A percentile compares a stretch with the other conserved stretches of the same genome.
Conservation (phyloP, 2,329 filamentous ascomycete species). For the Curvularia verruculosa region DNA sequence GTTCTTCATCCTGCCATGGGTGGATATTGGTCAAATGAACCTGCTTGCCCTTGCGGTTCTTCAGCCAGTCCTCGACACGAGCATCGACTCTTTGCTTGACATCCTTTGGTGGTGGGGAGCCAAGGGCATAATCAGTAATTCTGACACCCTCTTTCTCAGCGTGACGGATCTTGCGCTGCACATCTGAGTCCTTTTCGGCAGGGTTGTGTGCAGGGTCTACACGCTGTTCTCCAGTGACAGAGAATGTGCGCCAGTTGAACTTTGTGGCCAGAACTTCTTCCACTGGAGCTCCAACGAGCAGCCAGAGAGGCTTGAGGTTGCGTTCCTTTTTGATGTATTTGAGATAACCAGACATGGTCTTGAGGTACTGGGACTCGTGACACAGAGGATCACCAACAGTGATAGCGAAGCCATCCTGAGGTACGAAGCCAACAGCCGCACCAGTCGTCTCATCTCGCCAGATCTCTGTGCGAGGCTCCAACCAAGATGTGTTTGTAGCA, state of each 20-base stretch:
- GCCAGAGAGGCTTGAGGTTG: constrained; percentile 81
- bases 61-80: constrained; percentile 79
- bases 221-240: constrained; percentile 86
- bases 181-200: constrained; percentile 67
- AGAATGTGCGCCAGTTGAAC: constrained; percentile 86
- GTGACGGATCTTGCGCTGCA: constrained; percentile 77
- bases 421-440: constrained; percentile 83
- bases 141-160: constrained; percentile 85
- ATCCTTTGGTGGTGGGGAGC: constrained; percentile 67
- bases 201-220: constrained; percentile 74
- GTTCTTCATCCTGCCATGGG: constrained; percentile 82
- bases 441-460: constrained; percentile 83
- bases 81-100: constrained; percentile 72
- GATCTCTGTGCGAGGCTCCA: constrained; percentile 84
- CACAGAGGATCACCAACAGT: constrained; percentile 88
- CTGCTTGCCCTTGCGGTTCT: constrained; percentile 79
- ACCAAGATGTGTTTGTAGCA: constrained; percentile 91
- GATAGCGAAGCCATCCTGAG: constrained; percentile 78
- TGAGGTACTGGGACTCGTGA: constrained; percentile 74
- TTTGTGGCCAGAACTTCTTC: constrained; percentile 81
- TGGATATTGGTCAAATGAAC: constrained; percentile 89
- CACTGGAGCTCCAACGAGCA: constrained; percentile 78
- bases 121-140: constrained; percentile 73
- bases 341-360: constrained; percentile 76
- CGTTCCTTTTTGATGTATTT: constrained; percentile 74